Conservation (phyloP, 768 basidiomycete genomes). For the Rhodosporidiobolus odoratus region DNA sequence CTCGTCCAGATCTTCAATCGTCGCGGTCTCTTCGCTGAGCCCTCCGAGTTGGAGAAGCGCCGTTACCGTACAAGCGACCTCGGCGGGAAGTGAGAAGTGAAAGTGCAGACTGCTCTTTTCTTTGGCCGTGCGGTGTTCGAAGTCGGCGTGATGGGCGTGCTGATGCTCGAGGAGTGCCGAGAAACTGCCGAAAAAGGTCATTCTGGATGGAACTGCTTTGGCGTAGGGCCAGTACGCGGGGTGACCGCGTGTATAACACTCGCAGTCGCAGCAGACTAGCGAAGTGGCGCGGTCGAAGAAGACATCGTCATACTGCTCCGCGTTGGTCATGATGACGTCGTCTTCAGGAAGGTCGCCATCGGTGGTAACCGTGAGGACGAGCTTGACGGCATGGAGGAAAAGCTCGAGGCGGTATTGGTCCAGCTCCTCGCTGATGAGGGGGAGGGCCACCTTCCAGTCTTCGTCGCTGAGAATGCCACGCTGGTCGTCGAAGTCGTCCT, state of each 20-base stretch:
- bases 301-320: conserved; percentile 1
- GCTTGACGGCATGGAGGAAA: not conserved
- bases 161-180: conserved; percentile 9
- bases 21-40: not conserved
- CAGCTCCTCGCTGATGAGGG: not conserved
- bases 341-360: not conserved
- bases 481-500: not conserved
- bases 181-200: not conserved
- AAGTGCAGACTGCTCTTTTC: not conserved
- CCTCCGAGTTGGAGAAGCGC: not conserved
- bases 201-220: not conserved
- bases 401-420: not conserved
- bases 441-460: not conserved
- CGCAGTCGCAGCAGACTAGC: conserved; percentile 6
- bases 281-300: conserved; percentile 16
- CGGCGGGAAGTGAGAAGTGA: not conserved
- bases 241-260: not conserved
- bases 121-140: not conserved
- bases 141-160: not conserved
- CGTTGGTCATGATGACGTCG: not conserved
- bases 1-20: not conserved
- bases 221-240: not conserved
- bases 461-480: not conserved
- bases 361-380: not conserved
- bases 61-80: not conserved